phyloP scores from a whole-genome alignment of 176 grass and related monocot species.

The Oryza punctata region DNA sequence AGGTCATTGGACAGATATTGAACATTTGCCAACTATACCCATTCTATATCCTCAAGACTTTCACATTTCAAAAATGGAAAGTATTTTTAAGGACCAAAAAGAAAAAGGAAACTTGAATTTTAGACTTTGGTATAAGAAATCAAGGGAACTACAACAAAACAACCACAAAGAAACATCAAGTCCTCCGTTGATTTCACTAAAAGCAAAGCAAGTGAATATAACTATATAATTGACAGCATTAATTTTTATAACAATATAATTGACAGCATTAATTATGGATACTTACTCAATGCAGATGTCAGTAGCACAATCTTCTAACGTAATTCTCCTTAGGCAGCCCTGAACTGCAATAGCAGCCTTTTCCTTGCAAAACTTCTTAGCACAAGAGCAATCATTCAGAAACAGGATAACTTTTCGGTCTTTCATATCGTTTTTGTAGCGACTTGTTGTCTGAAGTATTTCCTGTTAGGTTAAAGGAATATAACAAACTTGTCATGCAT shows the following conservation, averaged over 20 bases:
- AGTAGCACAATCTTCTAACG: constrained; percentile 69
- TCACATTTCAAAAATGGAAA: neutral
- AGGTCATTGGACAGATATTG: neutral
- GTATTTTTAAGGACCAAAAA: constrained; percentile 8
- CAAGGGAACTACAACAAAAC: neutral
- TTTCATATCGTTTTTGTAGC: constrained; percentile 64
- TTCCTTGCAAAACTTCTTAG: constrained; percentile 93
- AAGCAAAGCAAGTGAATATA: neutral
- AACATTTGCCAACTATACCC: constrained; percentile 1
- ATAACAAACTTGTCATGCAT: constrained; percentile 22
- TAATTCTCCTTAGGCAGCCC: constrained; percentile 72
- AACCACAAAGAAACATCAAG: neutral
- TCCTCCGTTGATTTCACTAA: neutral
- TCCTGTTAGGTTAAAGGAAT: constrained; percentile 59
- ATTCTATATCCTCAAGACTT: neutral
- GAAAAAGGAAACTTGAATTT: constrained; percentile 7
- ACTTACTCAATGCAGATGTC: constrained; percentile 91
- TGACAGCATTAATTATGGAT: constrained; percentile 5
- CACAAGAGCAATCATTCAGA: constrained; percentile 82
- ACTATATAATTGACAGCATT: neutral
- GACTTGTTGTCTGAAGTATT: constrained; percentile 59
- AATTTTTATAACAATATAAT: neutral
- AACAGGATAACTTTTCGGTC: constrained; percentile 82
- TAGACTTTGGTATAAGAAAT: neutral
- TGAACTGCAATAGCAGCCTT: constrained; percentile 75